Evolutionary conservation across 192 early-diverging fungal species (phyloP).

Genomic region (Radiomyces spectabilis): DNA sequence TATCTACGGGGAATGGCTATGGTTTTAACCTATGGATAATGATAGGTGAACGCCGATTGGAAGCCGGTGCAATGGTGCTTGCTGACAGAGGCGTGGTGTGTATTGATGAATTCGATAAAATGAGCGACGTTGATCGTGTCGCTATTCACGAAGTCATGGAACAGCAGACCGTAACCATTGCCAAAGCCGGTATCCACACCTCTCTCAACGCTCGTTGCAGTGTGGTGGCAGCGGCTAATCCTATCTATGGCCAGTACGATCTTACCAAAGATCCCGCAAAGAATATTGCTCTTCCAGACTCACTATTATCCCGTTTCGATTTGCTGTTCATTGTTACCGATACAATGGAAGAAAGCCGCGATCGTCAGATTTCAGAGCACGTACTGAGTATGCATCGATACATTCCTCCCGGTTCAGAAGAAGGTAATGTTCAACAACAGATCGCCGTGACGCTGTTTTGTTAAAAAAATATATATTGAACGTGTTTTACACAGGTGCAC

Average conservation of each 20-base stretch:
- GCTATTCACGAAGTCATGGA: conserved; percentile 99
- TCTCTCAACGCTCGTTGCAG: conserved; percentile 95
- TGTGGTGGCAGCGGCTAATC: conserved; percentile 97
- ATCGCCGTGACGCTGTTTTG: neutral
- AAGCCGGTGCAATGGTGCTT: conserved; percentile 98
- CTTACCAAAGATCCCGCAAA: conserved; percentile 78
- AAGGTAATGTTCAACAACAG: too few relatives aligned
- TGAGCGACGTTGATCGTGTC: conserved; percentile 94
- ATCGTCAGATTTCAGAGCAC: conserved; percentile 86
- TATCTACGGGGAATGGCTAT: too few relatives aligned
- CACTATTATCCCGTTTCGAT: conserved; percentile 95
- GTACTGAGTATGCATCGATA: conserved; percentile 94
- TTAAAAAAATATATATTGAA: neutral
- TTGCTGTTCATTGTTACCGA: conserved; percentile 95
- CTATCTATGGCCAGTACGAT: conserved; percentile 87
- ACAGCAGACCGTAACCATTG: conserved; percentile 97
- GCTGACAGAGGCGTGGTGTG: conserved; percentile 96
- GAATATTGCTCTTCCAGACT: conserved; percentile 95
- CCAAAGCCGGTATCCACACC: conserved; percentile 98
- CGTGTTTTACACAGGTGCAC: conserved; percentile 28
- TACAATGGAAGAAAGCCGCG: conserved; percentile 76
- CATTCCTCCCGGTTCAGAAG: conserved; percentile 74
- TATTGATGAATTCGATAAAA: conserved; percentile 99
- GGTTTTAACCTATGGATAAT: too few relatives aligned
- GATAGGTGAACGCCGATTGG: conserved; percentile 75